Conservation (phyloP, 129 eudicot genomes). For the Tagetes erecta region DNA sequence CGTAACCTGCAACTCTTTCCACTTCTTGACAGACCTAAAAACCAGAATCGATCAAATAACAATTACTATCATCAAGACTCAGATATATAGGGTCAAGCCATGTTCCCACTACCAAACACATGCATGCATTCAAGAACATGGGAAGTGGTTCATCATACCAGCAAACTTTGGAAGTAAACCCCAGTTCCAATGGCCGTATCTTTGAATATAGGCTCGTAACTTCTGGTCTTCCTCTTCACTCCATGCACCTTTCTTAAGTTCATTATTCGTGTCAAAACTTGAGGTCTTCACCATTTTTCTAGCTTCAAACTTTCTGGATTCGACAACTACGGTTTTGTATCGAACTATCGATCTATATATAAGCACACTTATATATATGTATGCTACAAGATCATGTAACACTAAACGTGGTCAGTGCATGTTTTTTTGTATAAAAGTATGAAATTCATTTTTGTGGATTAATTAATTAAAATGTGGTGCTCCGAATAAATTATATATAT, state of each 20-base stretch:
- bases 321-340: not conserved
- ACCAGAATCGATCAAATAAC: not conserved
- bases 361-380: not conserved
- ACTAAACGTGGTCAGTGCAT: not conserved
- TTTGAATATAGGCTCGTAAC: conserved; percentile 25
- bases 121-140: not conserved
- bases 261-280: conserved; percentile 2
- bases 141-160: not conserved
- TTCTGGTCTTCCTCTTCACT: conserved; percentile 30
- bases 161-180: conserved; percentile 25
- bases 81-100: not conserved
- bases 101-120: too few relatives aligned
- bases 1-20: conserved; percentile 32
- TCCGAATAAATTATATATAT: too few relatives aligned
- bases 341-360: not conserved
- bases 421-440: not conserved
- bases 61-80: not conserved
- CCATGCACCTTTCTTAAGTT: conserved; percentile 35
- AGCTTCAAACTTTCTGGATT: not conserved
- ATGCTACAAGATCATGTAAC: not conserved
- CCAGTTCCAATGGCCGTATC: conserved; percentile 33
- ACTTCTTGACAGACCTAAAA: conserved; percentile 20
- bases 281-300: conserved; percentile 14
- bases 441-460: not conserved
- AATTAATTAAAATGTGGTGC: not conserved